These are phyloP conservation scores for Cetraspora pellucida DNA, from an alignment of 192 early-diverging fungal species.

Conservation along the genomic window DNA sequence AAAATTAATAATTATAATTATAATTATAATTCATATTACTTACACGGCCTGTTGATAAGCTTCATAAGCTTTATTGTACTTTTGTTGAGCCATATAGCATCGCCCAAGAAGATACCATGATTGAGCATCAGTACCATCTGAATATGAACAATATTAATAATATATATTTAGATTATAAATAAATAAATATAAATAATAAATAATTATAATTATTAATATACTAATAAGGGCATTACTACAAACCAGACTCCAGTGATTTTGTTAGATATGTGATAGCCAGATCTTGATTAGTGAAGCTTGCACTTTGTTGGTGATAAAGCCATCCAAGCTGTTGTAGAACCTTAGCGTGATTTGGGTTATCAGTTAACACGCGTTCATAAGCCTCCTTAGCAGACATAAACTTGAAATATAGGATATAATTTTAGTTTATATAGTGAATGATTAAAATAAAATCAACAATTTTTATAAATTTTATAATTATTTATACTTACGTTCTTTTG, in stretches of 20 bases:
- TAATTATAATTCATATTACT: slow-evolving; percentile 38
- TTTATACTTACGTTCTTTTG: slow-evolving; percentile 73
- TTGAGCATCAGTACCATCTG: slow-evolving; percentile 86
- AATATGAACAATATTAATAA: not conserved
- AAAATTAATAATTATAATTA: not conserved
- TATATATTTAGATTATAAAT: not conserved
- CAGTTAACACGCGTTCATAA: slow-evolving; percentile 87
- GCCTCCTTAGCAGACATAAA: slow-evolving; percentile 78
- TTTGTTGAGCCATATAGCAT: slow-evolving; percentile 94
- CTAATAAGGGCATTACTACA: slow-evolving; percentile 29
- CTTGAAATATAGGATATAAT: slow-evolving; percentile 35
- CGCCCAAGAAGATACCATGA: slow-evolving; percentile 95
- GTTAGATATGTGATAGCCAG: slow-evolving; percentile 80
- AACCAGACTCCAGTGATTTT: slow-evolving; percentile 71
- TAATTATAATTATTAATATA: not conserved
- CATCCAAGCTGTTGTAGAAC: slow-evolving; percentile 96
- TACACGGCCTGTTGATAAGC: slow-evolving; percentile 95
- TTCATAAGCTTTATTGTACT: slow-evolving; percentile 94
- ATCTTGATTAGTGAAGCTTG: slow-evolving; percentile 83
- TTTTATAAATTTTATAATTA: not conserved
- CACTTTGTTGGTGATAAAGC: slow-evolving; percentile 90
- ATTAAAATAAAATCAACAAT: slow-evolving; percentile 3
- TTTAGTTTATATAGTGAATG: not conserved
- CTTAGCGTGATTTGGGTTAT: slow-evolving; percentile 92
- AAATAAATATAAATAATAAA: not conserved